Evolutionary conservation across 306 rosid genomes (phyloP).

Genomic region (Vicia villosa): DNA sequence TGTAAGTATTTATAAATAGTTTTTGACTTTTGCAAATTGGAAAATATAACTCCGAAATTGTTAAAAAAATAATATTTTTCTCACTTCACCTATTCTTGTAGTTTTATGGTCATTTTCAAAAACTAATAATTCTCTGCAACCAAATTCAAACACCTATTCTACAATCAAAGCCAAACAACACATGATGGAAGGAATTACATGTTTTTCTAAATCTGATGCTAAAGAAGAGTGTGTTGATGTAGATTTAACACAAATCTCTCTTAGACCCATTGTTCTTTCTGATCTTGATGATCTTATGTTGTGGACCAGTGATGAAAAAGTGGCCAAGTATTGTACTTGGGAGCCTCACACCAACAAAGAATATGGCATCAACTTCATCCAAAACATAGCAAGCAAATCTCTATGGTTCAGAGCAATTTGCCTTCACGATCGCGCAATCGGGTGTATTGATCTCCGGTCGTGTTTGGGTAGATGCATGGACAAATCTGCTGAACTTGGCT

Average conservation of each 20-base stretch:
- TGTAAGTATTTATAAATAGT: too few species aligned
- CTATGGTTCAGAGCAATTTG: constrained; percentile 64
- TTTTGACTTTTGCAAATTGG: too few species aligned
- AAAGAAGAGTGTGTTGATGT: constrained; percentile 8
- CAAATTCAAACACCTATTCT: background rate
- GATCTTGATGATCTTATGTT: background rate
- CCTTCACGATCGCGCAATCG: constrained; percentile 48
- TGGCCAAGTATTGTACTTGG: constrained; percentile 52
- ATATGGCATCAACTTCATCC: constrained; percentile 45
- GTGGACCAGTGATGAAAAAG: constrained; percentile 56
- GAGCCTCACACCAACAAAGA: constrained; percentile 57
- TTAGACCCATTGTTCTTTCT: constrained; percentile 46
- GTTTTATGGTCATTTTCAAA: background rate
- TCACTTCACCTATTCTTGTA: background rate
- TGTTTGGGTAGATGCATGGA: constrained; percentile 40
- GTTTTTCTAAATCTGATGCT: constrained; percentile 1
- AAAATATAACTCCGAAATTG: too few species aligned
- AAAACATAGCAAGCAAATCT: constrained; percentile 20
- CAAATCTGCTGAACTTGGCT: constrained; percentile 50
- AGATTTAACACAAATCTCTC: constrained; percentile 43
- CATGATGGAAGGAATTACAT: constrained; percentile 25
- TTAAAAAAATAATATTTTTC: background rate
- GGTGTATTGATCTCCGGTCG: constrained; percentile 40
- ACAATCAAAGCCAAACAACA: too few species aligned
- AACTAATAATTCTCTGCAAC: background rate